A percentile compares a stretch with the other conserved stretches of the same genome.
Evolutionary conservation across 169 alveolate genomes (phyloP).

Genomic region (Babesia gibsoni): DNA sequence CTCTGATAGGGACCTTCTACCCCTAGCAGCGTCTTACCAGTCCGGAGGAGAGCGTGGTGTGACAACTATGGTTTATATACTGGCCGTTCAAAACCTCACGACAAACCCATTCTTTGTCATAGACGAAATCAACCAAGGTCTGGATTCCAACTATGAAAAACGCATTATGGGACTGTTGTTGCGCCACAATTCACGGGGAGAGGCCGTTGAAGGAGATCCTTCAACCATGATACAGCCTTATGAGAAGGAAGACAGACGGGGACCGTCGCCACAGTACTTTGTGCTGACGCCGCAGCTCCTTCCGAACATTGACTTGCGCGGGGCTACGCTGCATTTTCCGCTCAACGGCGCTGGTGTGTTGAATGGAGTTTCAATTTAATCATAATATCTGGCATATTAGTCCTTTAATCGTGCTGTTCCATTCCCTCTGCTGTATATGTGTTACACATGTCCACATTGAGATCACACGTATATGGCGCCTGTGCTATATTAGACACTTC

Average conservation of each 20-base stretch:
- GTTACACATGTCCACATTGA: too few species aligned
- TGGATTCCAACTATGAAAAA: slow-evolving; percentile 68
- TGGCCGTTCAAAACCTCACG: slow-evolving; percentile 71
- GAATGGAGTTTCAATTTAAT: slow-evolving; percentile 4
- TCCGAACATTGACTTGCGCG: slow-evolving; percentile 36
- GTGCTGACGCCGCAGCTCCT: slow-evolving; percentile 73
- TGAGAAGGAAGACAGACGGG: not conserved
- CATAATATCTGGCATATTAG: too few species aligned
- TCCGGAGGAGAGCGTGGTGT: slow-evolving; percentile 78
- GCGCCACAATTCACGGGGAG: slow-evolving; percentile 3
- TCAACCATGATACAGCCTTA: slow-evolving; percentile 10
- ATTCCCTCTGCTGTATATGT: too few species aligned
- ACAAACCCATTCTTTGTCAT: slow-evolving; percentile 69
- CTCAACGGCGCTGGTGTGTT: slow-evolving; percentile 57
- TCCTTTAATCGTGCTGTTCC: too few species aligned
- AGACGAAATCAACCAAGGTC: slow-evolving; percentile 76
- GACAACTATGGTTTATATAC: slow-evolving; percentile 73
- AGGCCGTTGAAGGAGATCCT: not conserved
- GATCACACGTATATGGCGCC: too few species aligned
- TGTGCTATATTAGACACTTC: too few species aligned
- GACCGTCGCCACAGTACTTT: slow-evolving; percentile 67
- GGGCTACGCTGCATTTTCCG: slow-evolving; percentile 64
- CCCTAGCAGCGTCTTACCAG: slow-evolving; percentile 71
- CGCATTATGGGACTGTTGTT: slow-evolving; percentile 59
- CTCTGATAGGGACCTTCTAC: slow-evolving; percentile 62